phyloP scores from a whole-genome alignment of 2,329 filamentous ascomycete genomes.

The Ophiocordyceps australis region DNA sequence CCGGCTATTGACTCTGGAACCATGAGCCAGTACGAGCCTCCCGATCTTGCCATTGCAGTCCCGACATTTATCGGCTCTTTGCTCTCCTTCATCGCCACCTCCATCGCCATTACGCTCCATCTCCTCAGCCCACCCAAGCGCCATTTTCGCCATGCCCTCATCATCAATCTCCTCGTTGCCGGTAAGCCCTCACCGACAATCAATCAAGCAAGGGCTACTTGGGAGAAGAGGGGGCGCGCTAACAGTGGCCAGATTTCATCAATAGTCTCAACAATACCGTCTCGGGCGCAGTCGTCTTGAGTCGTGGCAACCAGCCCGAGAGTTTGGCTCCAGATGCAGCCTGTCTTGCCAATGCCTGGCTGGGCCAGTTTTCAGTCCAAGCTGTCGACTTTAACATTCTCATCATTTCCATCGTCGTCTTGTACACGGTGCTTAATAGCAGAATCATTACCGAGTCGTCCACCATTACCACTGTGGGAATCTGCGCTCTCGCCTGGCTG shows the following conservation, averaged over 20 bases:
- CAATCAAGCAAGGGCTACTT: neutral
- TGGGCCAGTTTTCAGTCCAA: constrained; percentile 26
- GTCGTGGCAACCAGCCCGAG: constrained; percentile 9
- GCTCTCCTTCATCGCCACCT: constrained; percentile 2
- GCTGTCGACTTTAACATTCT: constrained; percentile 23
- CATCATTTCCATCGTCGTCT: constrained; percentile 22
- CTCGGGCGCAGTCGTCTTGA: constrained; percentile 17
- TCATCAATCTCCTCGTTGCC: constrained; percentile 4
- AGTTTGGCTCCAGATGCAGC: constrained; percentile 3
- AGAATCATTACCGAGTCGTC: constrained; percentile 13
- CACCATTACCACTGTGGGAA: constrained; percentile 9
- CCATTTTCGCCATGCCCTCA: constrained; percentile 4
- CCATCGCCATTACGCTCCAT: constrained; percentile 1
- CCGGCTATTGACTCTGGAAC: too few relatives aligned
- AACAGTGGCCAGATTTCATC: constrained; percentile 13
- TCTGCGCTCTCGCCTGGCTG: constrained; percentile 20
- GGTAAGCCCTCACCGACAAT: constrained; percentile 1
- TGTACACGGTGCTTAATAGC: constrained; percentile 17
- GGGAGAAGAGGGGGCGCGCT: too few relatives aligned
- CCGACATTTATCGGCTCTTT: constrained; percentile 3
- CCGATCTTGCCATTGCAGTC: constrained; percentile 1
- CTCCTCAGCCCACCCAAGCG: constrained; percentile 2
- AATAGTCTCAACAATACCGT: constrained; percentile 22
- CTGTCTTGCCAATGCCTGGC: constrained; percentile 22
- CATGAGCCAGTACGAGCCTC: too few relatives aligned